Conservation (phyloP, 805 yeast genomes). For the Metschnikowia peoriensis region DNA sequence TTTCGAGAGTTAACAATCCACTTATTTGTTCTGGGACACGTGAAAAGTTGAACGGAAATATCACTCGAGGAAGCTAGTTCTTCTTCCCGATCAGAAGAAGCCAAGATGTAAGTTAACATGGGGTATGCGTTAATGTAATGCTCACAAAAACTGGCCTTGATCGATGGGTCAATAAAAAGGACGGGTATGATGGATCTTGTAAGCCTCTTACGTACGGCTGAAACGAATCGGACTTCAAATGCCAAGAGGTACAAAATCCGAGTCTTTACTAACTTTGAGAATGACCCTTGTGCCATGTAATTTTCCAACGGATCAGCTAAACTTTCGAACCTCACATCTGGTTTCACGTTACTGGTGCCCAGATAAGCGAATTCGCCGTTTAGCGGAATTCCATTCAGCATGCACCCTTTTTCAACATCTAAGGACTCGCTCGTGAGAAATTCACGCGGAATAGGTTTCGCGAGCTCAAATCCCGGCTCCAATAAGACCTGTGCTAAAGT, state of each 20-base stretch:
- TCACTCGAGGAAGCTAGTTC: conserved; percentile 33
- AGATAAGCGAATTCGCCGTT: conserved; percentile 27
- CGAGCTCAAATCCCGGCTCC: conserved; percentile 31
- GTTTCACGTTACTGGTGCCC: conserved; percentile 21
- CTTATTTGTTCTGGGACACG: conserved; percentile 42
- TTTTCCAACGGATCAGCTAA: conserved; percentile 3
- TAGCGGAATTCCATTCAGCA: conserved; percentile 32
- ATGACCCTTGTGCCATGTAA: not conserved
- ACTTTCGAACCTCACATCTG: not conserved
- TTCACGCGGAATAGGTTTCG: conserved; percentile 27
- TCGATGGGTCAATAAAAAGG: conserved; percentile 47
- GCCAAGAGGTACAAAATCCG: conserved; percentile 58
- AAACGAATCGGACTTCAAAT: conserved; percentile 60
- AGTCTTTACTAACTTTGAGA: conserved; percentile 29
- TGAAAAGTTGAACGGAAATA: conserved; percentile 39
- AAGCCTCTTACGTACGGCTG: conserved; percentile 46
- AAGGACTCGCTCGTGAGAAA: conserved; percentile 15
- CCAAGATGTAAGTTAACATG: conserved; percentile 45
- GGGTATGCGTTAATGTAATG: conserved; percentile 59
- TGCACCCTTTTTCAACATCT: conserved; percentile 22
- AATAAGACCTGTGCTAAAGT: conserved; percentile 47
- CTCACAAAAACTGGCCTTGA: conserved; percentile 47
- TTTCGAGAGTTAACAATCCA: conserved; percentile 22
- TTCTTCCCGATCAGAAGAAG: conserved; percentile 52
- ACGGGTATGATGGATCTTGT: conserved; percentile 53